Conservation (phyloP, 2,329 filamentous ascomycete species). For the Alternaria brassicicola region DNA sequence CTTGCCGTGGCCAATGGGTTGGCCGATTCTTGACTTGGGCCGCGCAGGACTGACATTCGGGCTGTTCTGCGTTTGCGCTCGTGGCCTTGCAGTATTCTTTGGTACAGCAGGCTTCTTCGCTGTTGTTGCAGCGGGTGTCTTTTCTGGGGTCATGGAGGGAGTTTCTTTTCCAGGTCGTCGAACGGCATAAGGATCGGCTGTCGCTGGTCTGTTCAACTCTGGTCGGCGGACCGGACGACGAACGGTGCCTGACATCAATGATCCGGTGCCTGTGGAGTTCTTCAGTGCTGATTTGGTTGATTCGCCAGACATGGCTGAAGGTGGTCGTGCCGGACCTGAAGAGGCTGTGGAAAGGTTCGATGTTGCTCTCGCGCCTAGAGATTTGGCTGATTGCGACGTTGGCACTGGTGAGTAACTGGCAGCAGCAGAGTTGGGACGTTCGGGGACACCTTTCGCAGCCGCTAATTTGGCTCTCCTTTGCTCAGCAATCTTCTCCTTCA, state of each 20-base stretch:
- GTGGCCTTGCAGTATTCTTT: constrained; percentile 39
- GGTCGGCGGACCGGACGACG: constrained; percentile 56
- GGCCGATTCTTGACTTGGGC: constrained; percentile 46
- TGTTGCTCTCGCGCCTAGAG: constrained; percentile 34
- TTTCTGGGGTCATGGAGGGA: constrained; percentile 55
- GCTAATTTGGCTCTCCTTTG: constrained; percentile 68
- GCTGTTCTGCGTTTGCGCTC: constrained; percentile 44
- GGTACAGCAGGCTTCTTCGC: constrained; percentile 45
- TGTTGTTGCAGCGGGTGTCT: constrained; percentile 50
- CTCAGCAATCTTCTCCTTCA: constrained; percentile 84
- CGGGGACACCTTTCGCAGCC: constrained; percentile 52
- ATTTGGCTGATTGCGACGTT: constrained; percentile 48
- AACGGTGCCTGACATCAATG: constrained; percentile 65
- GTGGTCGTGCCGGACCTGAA: constrained; percentile 39
- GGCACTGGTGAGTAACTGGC: constrained; percentile 56
- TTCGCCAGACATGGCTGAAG: constrained; percentile 46
- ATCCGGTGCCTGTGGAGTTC: constrained; percentile 46
- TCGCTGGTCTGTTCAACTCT: constrained; percentile 57
- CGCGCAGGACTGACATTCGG: constrained; percentile 45
- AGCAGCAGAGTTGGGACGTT: constrained; percentile 64
- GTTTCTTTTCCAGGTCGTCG: constrained; percentile 51
- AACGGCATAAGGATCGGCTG: constrained; percentile 60
- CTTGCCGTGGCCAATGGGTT: constrained; percentile 37
- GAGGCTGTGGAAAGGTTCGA: constrained; percentile 41
- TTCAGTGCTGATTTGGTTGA: constrained; percentile 43